phyloP scores from a whole-genome alignment of 2,329 filamentous ascomycete genomes.

The Neofusicoccum sp. region DNA sequence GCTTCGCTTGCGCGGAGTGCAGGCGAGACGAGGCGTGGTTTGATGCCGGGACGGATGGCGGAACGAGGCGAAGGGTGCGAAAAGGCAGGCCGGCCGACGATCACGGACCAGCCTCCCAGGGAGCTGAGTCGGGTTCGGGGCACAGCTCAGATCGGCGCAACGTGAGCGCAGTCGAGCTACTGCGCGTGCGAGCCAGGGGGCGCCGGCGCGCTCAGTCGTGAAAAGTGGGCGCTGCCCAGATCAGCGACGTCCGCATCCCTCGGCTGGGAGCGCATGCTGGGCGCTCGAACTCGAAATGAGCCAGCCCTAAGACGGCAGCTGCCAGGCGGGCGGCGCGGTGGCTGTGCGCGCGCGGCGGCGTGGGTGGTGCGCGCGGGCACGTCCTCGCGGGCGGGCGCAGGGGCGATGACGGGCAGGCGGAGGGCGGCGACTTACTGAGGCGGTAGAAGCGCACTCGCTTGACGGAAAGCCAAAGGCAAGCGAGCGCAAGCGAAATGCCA shows the following conservation, averaged over 20 bases:
- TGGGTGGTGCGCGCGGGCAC: conserved; percentile 6
- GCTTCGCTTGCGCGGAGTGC: conserved; percentile 15
- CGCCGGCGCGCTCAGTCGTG: conserved; percentile 6
- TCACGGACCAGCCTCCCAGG: conserved; percentile 15
- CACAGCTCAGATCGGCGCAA: conserved; percentile 16
- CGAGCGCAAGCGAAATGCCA: background rate
- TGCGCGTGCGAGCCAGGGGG: conserved; percentile 13
- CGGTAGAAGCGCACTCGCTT: background rate
- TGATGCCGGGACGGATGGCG: conserved; percentile 16
- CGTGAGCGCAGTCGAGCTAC: conserved; percentile 14
- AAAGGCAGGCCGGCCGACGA: conserved; percentile 14
- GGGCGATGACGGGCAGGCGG: conserved; percentile 16
- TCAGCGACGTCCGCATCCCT: conserved; percentile 13
- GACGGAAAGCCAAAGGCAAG: no score
- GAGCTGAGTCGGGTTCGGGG: conserved; percentile 15
- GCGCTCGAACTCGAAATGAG: background rate
- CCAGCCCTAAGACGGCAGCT: conserved; percentile 1
- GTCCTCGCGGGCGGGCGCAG: conserved; percentile 5
- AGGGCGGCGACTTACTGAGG: conserved; percentile 8
- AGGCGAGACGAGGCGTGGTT: conserved; percentile 15
- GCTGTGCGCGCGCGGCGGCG: conserved; percentile 9
- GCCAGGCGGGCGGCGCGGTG: conserved; percentile 4
- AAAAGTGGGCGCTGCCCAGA: conserved; percentile 15
- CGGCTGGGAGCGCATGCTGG: conserved; percentile 1
- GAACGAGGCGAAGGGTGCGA: conserved; percentile 15